Base-by-base conservation (phyloP, 139 green algal genomes). In the Micractinium sp. region DNA sequence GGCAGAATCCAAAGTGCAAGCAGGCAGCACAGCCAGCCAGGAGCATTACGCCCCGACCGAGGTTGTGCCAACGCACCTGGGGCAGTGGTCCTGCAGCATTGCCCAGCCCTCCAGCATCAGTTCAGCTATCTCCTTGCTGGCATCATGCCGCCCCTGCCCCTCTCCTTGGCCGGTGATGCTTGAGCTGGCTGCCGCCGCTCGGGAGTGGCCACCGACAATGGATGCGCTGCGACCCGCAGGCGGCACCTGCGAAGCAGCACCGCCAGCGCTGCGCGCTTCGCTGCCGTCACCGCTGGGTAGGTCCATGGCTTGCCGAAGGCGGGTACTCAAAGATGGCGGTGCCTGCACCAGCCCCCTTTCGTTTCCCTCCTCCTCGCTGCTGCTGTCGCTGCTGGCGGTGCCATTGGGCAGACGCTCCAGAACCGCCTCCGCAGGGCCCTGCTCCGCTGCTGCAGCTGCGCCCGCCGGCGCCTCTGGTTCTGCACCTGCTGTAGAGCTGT, bases 21-120 rank as follows among this genome's bases (percentile, higher is more conserved):
- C 19, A 27, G 63, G 63, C 63, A 4, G 63, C 63, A 71, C 25
- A 13, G 2, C 69, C 69, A 76, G 25, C 69, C 69, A 76, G 20
- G 60, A 71, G 63, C 19, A 27, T 9, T 71, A 5, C 63, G 27
- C 71, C n/a, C 19, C 0, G 19, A 31, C 33, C 16, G 33, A 31
- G 75, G 16, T n/a, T n/a, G 75, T 23, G 12, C 75, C 75, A 56
- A n/a, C 88, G 1, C 67, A 93, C 74, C 81, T 67, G 39, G 90
- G 90, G 78, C 90, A 93, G 78, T 93, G 85, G 5, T 93, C 78
- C 9, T 81, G 71, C 36, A 93, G 75, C 47, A 93, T 74, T 2
- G 89, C 83, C 90, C 90, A 93, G 61, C 90, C 90, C 36, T 90
- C n/a, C 66, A 93, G 77, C 90, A 93, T 93, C 67, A 89, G 75